Base-by-base conservation (phyloP, 2,329 filamentous ascomycete genomes). In the Apiospora arundinis region DNA sequence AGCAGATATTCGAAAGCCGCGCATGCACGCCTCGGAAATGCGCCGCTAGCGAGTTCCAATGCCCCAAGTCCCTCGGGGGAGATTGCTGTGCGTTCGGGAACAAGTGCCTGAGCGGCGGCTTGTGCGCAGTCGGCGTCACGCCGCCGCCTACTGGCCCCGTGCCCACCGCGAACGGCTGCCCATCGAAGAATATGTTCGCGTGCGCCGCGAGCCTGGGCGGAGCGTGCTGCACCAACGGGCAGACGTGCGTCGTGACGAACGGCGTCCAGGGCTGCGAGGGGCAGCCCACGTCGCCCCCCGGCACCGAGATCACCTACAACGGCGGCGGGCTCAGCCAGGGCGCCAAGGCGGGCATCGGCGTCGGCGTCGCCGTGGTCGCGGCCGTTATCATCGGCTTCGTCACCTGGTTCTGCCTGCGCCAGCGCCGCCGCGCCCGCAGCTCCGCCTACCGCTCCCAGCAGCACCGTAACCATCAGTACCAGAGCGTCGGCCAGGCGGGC, bases 321-420 rank as follows among this genome's bases (percentile, higher is more conserved):
- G 69, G 60, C 37, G 71, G 70, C 2, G 77, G 78, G 2, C 77
- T 89, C 7, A 85, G 86, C 1, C 77, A 82, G 0, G 87, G 85
- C 0, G 88, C 87, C 2, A 89, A 86, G 75, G 88, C 86, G 0
- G 89, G 89, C 2, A 86, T 91, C n/a, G 88, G 85, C 7, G 82
- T 87, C 0, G 89, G 87, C 23, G 83, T 87, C 4, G 83, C 86
- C 1, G 77, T 87, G 0, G 85, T 81, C 40, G 82, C 80, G 1
- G 80, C 82, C 4, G 63, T 83, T 7, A 52, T 88, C 18, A 79
- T 88, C 48, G 86, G 82, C 4, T 76, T 76, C 3, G 72, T 84
- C 21, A 81, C 83, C 0, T 90, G 85, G 85, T 81, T 87, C 71
- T 88, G 84, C 71, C 70, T 88, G 40, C 77, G 81, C 4, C 67